phyloP scores from a whole-genome alignment of 192 early-diverging fungal genomes.

The Coemansia sp. region DNA sequence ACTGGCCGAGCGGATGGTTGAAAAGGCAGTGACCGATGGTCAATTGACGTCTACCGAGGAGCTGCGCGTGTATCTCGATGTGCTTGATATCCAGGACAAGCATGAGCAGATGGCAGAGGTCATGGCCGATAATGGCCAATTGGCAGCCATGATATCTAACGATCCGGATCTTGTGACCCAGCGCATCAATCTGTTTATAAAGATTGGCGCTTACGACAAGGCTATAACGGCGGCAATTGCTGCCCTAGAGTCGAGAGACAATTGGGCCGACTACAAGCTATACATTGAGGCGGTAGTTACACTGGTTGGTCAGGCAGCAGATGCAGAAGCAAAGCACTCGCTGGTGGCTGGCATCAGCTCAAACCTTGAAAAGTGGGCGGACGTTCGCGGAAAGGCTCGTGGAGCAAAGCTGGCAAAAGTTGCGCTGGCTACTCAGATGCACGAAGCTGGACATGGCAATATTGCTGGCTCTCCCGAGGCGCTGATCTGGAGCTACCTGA shows the following conservation, averaged over 20 bases:
- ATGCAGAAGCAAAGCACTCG: neutral
- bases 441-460: slow-evolving; percentile 1
- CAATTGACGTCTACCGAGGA: slow-evolving; percentile 72
- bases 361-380: slow-evolving; percentile 27
- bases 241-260: slow-evolving; percentile 49
- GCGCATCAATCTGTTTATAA: slow-evolving; percentile 56
- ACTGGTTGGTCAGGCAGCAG: neutral
- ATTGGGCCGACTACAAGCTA: slow-evolving; percentile 50
- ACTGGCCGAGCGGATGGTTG: slow-evolving; percentile 82
- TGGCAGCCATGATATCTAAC: slow-evolving; percentile 65
- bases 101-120: slow-evolving; percentile 63
- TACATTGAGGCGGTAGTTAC: slow-evolving; percentile 33
- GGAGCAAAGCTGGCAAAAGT: slow-evolving; percentile 35
- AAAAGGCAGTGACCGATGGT: slow-evolving; percentile 69
- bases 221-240: slow-evolving; percentile 46
- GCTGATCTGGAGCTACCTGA: slow-evolving; percentile 39
- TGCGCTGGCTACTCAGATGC: slow-evolving; percentile 19
- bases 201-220: slow-evolving; percentile 51
- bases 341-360: slow-evolving; percentile 1
- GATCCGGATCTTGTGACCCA: slow-evolving; percentile 72
- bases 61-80: slow-evolving; percentile 71
- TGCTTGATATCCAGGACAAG: slow-evolving; percentile 68
- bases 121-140: slow-evolving; percentile 55
- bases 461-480: slow-evolving; percentile 10
- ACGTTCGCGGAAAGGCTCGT: slow-evolving; percentile 28